These are phyloP conservation scores for Rhizopogon rudus DNA, from an alignment of 768 basidiomycete species.

Conservation along the genomic window DNA sequence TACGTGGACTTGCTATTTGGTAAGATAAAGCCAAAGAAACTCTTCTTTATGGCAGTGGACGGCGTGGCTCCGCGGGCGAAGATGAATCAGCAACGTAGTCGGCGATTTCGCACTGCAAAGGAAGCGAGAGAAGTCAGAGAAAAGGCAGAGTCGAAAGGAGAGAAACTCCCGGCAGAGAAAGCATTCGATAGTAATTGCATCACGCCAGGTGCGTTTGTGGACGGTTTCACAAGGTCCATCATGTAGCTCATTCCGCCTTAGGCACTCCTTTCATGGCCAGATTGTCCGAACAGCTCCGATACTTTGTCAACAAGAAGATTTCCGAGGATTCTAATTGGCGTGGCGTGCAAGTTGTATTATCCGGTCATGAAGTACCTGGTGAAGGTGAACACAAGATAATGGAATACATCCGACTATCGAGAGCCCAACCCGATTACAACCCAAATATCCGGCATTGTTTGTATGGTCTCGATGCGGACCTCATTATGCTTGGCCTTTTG, in stretches of 20 bases:
- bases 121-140: constrained; percentile 85
- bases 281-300: constrained; percentile 87
- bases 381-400: constrained; percentile 99
- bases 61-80: constrained; percentile 97
- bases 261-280: constrained; percentile 95
- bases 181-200: constrained; percentile 99
- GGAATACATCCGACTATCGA: constrained; percentile 94
- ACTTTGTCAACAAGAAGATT: constrained; percentile 98
- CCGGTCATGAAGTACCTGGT: constrained; percentile 97
- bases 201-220: constrained; percentile 74
- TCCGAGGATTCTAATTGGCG: constrained; percentile 96
- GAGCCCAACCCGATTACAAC: constrained; percentile 94
- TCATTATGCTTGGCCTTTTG: constrained; percentile 96
- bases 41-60: constrained; percentile 99
- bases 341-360: constrained; percentile 86
- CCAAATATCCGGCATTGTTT: constrained; percentile 96
- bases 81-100: constrained; percentile 97
- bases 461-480: constrained; percentile 96
- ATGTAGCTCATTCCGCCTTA: constrained; percentile 20
- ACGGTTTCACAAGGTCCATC: background rate
- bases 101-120: constrained; percentile 91
- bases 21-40: constrained; percentile 95
- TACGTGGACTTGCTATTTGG: constrained; percentile 97
- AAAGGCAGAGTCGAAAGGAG: constrained; percentile 85
- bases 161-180: constrained; percentile 88